Base-by-base conservation (phyloP, 805 yeast species). In the Nakazawaea sp. region DNA sequence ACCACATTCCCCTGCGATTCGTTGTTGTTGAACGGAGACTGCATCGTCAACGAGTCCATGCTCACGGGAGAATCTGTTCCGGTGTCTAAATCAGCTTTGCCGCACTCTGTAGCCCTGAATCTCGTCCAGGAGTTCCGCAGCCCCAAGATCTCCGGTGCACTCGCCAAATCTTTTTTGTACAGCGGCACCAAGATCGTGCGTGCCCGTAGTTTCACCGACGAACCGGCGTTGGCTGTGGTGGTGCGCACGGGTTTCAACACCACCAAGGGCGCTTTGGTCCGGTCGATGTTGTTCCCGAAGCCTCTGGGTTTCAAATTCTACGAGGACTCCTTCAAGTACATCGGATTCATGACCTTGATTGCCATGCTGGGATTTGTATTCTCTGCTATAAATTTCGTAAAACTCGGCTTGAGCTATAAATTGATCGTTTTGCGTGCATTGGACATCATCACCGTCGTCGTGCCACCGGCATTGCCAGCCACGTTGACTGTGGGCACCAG, bases 21-120 rank as follows among this genome's bases (percentile, higher is more conserved):
- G 1, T 58, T 92, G 10, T 64, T 92, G 34, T 61, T 90, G 15
- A 75, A 88, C 24, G 98, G 99, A 35, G 97, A 89, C 53, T 85
- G 95, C 54, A 88, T 92, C 38, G 83, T 92, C n/a, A 92, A 92
- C 56, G 99, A 92, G 55, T 84, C 97, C 5, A 92, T 92, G 96
- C 68, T 92, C 16, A 92, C 99, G 0, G 99, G 99, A 27, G 99
- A 92, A 56, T 87, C 96, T 36, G 97, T 92, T 1, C 98, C 99
- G 0, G 96, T 92, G 2, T 75, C 96, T 0, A 92, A 92, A 55
- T 44, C 66, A 9, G 71, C 84, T 2, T 86, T 92, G 2, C 61
- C 69, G 1, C 68, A 71, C 12, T 88, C 79, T 7, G 67, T 79
- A 0, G 71, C 87, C 27, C 59, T 59, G n/a, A 63, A 64, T 16